These are phyloP conservation scores for Vaccinium darrowii DNA, from an alignment of 148 eudicot genomes.

Conservation along the genomic window DNA sequence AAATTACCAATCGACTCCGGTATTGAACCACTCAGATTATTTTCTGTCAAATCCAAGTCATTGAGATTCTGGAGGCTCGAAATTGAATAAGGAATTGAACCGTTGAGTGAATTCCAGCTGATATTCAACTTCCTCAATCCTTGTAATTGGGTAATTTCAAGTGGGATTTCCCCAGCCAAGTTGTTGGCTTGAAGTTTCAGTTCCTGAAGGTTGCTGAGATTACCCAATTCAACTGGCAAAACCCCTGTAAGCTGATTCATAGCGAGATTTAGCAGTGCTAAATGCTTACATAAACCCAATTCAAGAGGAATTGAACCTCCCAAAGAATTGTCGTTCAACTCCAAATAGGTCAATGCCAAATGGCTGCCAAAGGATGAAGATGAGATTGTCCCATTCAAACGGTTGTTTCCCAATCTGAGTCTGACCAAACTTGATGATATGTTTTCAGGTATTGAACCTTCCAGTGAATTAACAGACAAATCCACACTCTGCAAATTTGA, in stretches of 20 bases:
- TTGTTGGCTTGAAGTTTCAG: too few species aligned
- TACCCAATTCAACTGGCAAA: constrained; percentile 45
- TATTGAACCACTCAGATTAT: too few species aligned
- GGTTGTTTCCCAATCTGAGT: constrained; percentile 60
- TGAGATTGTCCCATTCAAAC: constrained; percentile 44
- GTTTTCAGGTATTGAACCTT: too few species aligned
- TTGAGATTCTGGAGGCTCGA: too few species aligned
- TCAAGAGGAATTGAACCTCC: constrained; percentile 54
- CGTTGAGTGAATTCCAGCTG: constrained; percentile 41
- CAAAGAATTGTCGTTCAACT: constrained; percentile 53
- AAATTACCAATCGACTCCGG: too few species aligned
- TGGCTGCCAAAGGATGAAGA: constrained; percentile 31
- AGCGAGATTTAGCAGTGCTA: constrained; percentile 61
- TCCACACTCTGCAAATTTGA: too few species aligned
- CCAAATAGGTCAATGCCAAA: constrained; percentile 53
- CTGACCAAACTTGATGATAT: constrained; percentile 35
- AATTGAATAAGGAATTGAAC: too few species aligned
- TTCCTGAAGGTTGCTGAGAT: too few species aligned
- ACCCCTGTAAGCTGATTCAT: constrained; percentile 45
- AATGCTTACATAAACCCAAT: constrained; percentile 40
- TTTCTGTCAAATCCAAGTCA: too few species aligned
- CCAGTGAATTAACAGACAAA: too few species aligned
- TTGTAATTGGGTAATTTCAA: constrained; percentile 34
- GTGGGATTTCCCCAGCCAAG: too few species aligned
- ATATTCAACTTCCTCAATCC: background rate